Evolutionary conservation across 2,329 filamentous ascomycete genomes (phyloP), one percentile per base, ranked within the genome.

Genomic region (Xylariaceae sp.): DNA sequence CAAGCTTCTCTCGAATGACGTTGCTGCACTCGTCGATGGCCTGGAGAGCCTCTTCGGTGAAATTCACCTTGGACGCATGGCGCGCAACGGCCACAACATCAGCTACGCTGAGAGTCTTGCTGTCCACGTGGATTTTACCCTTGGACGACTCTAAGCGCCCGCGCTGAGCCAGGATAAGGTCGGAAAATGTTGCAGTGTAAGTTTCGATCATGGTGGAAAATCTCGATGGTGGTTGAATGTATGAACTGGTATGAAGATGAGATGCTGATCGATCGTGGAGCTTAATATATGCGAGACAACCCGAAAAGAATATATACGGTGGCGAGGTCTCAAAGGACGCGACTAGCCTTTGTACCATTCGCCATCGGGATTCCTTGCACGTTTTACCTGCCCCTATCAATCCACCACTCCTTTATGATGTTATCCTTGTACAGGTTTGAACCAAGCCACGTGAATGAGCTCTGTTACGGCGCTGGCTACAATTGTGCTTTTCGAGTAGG

Each of bases 61-160:
- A 47, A 19, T 34, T 30, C 34, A 53, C 46, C 21, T 40, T 32
- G 13, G 37, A 47, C 26, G 48, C 21, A 15, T 53, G 10, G 26
- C 45, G 48, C 10, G 51, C 48, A 5, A 53, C 51, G 5, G 51
- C 39, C 51, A 53, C 51, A 21, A 53, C 51, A 41, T 53, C 46
- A 16, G 51, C 51, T 18, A 53, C 43, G 7, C 29, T 49, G 30
- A 53, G 34, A 16, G 29, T 30, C 46, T 44, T 39, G 19, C 51
- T 47, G 30, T 49, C 30, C 10, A 53, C 15, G 22, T 7, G n/a
- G 41, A 43, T 21, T 12, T 26, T 26, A 18, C n/a, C 5, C 41
- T 43, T 43, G 41, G 41, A 26, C 41, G 21, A n/a, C 10, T 43
- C 22, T 18, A 43, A 43, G 21, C 22, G 41, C 6, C 29, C 21